Evolutionary conservation across 768 basidiomycete species (phyloP).

Genomic region (Pseudohyphozyma bogoriensis): DNA sequence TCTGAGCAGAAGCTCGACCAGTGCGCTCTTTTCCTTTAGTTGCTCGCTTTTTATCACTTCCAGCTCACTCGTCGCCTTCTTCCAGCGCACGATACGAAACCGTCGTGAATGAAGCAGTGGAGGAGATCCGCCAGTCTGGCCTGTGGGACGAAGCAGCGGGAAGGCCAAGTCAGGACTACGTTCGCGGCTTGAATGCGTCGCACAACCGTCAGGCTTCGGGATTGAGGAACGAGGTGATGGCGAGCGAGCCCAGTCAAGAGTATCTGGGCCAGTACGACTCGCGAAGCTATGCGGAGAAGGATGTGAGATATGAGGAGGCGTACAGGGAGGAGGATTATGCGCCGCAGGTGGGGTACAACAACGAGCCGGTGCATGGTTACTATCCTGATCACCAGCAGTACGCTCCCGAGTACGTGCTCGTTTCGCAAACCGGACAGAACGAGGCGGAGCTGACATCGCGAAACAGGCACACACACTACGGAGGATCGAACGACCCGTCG

Average conservation of each 20-base stretch:
- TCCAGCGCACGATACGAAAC: constrained; percentile 23
- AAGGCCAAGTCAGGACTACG: not conserved
- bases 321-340: not conserved
- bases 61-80: not conserved
- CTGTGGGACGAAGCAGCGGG: constrained; percentile 26
- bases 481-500: no score
- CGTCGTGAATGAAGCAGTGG: constrained; percentile 20
- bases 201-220: not conserved
- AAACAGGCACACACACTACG: no score
- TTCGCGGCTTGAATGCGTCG: not conserved
- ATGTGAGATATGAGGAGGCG: no score
- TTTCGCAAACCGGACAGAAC: no score
- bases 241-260: not conserved
- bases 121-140: constrained; percentile 28
- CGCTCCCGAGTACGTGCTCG: not conserved
- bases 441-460: no score
- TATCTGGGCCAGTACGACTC: no score
- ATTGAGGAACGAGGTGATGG: not conserved
- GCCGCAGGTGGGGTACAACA: not conserved
- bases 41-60: not conserved
- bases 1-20: constrained; percentile 30
- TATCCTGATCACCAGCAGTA: not conserved
- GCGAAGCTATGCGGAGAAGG: no score
- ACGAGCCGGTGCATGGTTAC: not conserved
- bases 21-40: constrained; percentile 9